These are phyloP conservation scores for Candida cerambycidarum DNA, from an alignment of 805 yeast species.

Conservation along the genomic window DNA sequence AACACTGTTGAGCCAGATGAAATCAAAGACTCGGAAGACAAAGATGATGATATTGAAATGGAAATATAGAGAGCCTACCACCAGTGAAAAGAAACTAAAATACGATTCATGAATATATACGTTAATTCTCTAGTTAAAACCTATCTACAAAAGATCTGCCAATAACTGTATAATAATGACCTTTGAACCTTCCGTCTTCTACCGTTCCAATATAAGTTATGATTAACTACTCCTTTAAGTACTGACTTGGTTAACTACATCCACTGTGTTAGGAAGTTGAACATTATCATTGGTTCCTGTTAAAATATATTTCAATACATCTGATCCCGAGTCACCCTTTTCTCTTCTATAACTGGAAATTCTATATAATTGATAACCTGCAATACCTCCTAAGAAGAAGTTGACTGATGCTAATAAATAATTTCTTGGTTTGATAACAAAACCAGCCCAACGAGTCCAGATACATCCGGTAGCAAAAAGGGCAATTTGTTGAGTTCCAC, in stretches of 20 bases:
- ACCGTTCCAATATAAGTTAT: background rate
- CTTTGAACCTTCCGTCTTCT: background rate
- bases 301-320: constrained; percentile 58
- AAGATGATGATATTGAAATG: constrained; percentile 7
- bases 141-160: background rate
- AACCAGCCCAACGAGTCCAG: constrained; percentile 96
- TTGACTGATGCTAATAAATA: constrained; percentile 86
- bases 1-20: background rate
- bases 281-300: constrained; percentile 36
- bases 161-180: background rate
- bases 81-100: too few relatives aligned
- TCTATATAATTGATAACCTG: constrained; percentile 79
- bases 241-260: constrained; percentile 1
- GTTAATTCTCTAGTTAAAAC: background rate
- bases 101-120: constrained; percentile 7
- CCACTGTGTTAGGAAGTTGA: constrained; percentile 6
- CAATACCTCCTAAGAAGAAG: constrained; percentile 88
- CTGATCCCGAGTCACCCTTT: constrained; percentile 61
- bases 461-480: constrained; percentile 87
- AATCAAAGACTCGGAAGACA: background rate
- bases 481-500: constrained; percentile 88
- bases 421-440: constrained; percentile 88
- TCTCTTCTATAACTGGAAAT: constrained; percentile 63
- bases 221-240: constrained; percentile 1
- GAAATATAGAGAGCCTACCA: too few relatives aligned